Percentiles rank a stretch among this genome's conserved stretches.
These are phyloP conservation scores for Henningerozyma blattae DNA, from an alignment of 805 yeast species.

Conservation along the genomic window DNA sequence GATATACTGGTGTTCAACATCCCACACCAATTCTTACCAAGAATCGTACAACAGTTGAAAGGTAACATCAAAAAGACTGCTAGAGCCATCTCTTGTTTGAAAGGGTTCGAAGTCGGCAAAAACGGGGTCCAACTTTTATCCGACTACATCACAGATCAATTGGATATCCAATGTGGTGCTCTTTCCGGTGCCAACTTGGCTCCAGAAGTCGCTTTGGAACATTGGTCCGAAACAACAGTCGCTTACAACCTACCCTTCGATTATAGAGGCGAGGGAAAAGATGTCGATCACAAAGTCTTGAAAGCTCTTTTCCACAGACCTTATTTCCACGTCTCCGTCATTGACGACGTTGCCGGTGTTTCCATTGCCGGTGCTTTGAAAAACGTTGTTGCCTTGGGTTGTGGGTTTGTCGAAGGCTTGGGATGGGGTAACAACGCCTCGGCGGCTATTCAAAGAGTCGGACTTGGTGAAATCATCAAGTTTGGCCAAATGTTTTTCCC, in stretches of 20 bases:
- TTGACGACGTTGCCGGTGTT: slow-evolving; percentile 88
- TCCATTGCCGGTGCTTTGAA: slow-evolving; percentile 94
- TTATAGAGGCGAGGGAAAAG: slow-evolving; percentile 29
- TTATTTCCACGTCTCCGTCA: slow-evolving; percentile 90
- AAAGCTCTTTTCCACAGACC: slow-evolving; percentile 89
- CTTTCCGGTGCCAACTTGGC: slow-evolving; percentile 95
- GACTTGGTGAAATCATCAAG: slow-evolving; percentile 75
- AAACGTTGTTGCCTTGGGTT: slow-evolving; percentile 89
- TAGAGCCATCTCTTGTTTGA: slow-evolving; percentile 88
- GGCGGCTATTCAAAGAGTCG: slow-evolving; percentile 94
- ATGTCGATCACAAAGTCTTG: slow-evolving; percentile 55
- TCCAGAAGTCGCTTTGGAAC: slow-evolving; percentile 87
- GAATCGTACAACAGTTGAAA: slow-evolving; percentile 61
- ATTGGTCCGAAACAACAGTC: slow-evolving; percentile 95
- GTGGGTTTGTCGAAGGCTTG: slow-evolving; percentile 92
- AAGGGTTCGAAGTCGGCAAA: slow-evolving; percentile 83
- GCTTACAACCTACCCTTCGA: slow-evolving; percentile 72
- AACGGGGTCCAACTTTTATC: slow-evolving; percentile 77
- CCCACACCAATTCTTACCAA: slow-evolving; percentile 89
- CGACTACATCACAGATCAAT: slow-evolving; percentile 60
- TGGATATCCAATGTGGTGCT: slow-evolving; percentile 90
- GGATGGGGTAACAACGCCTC: slow-evolving; percentile 99
- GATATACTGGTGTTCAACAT: slow-evolving; percentile 86
- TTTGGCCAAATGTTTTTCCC: slow-evolving; percentile 77
- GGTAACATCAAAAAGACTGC: slow-evolving; percentile 59